Evolutionary conservation across 2,329 filamentous ascomycete species (phyloP), one percentile per base, ranked within the genome.

Genomic region (Cladosporium sp.): DNA sequence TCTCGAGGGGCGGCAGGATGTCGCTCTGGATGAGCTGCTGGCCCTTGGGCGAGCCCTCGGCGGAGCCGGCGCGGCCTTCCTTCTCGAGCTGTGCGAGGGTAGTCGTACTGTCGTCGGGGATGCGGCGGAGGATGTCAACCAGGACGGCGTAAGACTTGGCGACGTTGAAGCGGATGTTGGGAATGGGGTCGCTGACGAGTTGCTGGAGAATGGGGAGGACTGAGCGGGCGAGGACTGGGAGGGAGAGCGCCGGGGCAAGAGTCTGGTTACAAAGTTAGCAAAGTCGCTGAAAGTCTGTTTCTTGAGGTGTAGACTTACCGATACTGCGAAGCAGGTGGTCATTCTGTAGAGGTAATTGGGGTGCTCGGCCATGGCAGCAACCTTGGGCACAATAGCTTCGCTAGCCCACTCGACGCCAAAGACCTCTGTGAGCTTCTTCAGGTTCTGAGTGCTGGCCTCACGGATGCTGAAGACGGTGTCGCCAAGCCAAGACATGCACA

Each of bases 271-370:
- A 7, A 34, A 33, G 40, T 64, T 54, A 62, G 59, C 53, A 13
- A 28, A n/a, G 1, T 43, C 48, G 9, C 43, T 48, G 13, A 7
- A 19, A 9, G 11, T n/a, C 22, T 18, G 18, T 6, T 37, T 13
- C 8, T 22, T 8, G 14, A 32, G n/a, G 37, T 14, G 11, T 33
- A 8, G n/a, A 81, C 88, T 78, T 80, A 98, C 93, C 63, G 90
- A 92, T 61, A 98, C 95, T 57, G 93, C 93, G 71, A 98, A 98
- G 76, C 92, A 97, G n/a, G 93, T 98, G 9, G 93, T 98, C 93
- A 98, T 98, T 70, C 93, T 83, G 80, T 98, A 98, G 49, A 98
- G 85, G 71, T 98, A 98, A 76, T 98, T 98, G 56, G 92, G 89
- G 70, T 98, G 93, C 68, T 89, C 88, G 55, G 93, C 93, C 93